Evolutionary conservation across 352 stramenopile species (phyloP), one percentile per base, ranked within the genome.

Genomic region (Saprolegnia diclina): DNA sequence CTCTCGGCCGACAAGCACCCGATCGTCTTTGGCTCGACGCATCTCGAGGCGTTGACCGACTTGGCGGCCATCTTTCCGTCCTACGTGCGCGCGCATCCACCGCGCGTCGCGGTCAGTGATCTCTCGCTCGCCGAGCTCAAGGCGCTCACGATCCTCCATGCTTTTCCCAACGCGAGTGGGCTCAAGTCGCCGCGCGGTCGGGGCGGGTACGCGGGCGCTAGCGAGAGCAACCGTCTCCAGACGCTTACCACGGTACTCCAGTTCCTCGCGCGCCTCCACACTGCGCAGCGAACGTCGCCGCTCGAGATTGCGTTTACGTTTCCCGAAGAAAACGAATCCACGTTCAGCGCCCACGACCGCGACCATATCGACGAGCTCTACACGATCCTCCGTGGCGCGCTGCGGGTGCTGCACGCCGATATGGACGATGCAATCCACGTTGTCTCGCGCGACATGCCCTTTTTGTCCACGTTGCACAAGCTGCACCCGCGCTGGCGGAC

Each of bases 121-220:
- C 38, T 69, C 32, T 46, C 45, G 37, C 63, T 69, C 18, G 16
- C 24, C 19, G 45, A 69, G 52, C 53, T 69, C 50, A 69, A 62
- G 53, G 26, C 53, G 45, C 50, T 69, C 9, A 62, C 50, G 21
- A 69, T 62, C 26, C 26, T 69, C 19, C 63, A 69, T 18, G 16
- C 45, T 1, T 69, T 38, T 26, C 62, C 53, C 35, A 26, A 44
- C 35, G 26, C 42, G n/a, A 22, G 52, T 26, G 32, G 35, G 48
- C 13, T 69, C 11, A 69, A 69, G 24, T 69, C 63, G 7, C 63
- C 63, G 9, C 63, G 63, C 18, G 14, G n/a, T 4, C 19, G 46
- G 18, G 44, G n/a, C 35, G 53, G 53, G 26, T 21, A 24, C 38
- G 22, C 32, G 9, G 11, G 29, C 5, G n/a, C n/a, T n/a, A 56